Conservation (phyloP, 768 basidiomycete species). For the Epithele typhae region DNA sequence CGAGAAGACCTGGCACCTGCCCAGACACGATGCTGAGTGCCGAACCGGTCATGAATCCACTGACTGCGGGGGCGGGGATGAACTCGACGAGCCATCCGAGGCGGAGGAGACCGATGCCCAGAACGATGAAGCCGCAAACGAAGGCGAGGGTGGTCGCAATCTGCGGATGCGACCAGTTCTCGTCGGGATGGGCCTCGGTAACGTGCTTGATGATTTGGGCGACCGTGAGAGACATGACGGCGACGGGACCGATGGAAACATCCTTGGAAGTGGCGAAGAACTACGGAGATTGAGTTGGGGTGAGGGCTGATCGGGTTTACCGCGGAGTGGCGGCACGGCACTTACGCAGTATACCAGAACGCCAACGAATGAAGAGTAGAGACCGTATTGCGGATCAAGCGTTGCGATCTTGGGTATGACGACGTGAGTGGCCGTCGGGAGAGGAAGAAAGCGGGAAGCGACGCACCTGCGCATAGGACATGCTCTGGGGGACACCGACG, state of each 20-base stretch:
- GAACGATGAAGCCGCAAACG: slow-evolving; percentile 85
- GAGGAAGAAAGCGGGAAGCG: background rate
- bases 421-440: background rate
- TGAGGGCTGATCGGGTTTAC: slow-evolving; percentile 2
- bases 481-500: slow-evolving; percentile 88
- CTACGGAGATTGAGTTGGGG: slow-evolving; percentile 29
- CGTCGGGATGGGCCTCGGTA: slow-evolving; percentile 42
- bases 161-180: slow-evolving; percentile 58
- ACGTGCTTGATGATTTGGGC: slow-evolving; percentile 75
- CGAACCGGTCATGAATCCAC: slow-evolving; percentile 93
- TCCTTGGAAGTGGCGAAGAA: slow-evolving; percentile 97
- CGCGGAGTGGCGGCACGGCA: slow-evolving; percentile 1
- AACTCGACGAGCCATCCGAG: slow-evolving; percentile 94
- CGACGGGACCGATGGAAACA: slow-evolving; percentile 95
- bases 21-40: slow-evolving; percentile 85
- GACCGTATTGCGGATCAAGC: slow-evolving; percentile 79
- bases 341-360: slow-evolving; percentile 76
- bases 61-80: slow-evolving; percentile 79
- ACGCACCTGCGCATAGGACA: slow-evolving; percentile 76
- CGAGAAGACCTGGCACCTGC: slow-evolving; percentile 87
- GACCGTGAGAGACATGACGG: slow-evolving; percentile 90
- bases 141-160: slow-evolving; percentile 88
- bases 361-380: slow-evolving; percentile 91
- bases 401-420: slow-evolving; percentile 59
- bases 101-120: slow-evolving; percentile 85